These are phyloP conservation scores for Alternaria sp. DNA, from an alignment of 2,329 filamentous ascomycete genomes.

Conservation along the genomic window DNA sequence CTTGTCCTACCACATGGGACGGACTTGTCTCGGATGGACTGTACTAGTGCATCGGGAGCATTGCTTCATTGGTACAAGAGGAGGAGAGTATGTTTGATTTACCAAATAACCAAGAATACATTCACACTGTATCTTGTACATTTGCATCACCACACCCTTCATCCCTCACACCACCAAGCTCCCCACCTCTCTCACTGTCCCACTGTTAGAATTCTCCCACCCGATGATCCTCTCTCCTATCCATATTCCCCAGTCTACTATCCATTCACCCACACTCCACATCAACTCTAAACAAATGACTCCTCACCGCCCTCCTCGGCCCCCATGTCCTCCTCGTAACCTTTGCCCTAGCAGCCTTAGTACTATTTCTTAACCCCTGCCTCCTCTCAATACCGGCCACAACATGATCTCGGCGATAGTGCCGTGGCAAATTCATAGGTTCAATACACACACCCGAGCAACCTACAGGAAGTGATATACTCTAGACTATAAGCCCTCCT, in stretches of 20 bases:
- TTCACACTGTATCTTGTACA: not conserved
- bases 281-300: not conserved
- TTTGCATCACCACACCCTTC: not conserved
- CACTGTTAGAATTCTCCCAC: not conserved
- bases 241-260: not conserved
- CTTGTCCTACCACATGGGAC: too few species aligned
- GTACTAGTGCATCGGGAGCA: too few species aligned
- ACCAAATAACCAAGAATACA: not conserved
- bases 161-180: too few species aligned
- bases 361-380: not conserved
- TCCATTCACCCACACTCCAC: not conserved
- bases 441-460: conserved; percentile 6
- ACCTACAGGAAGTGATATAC: conserved; percentile 5
- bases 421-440: not conserved
- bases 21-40: too few species aligned
- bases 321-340: not conserved
- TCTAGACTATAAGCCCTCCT: not conserved
- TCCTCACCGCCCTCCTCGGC: not conserved
- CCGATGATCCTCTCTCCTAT: not conserved
- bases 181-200: not conserved
- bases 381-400: not conserved
- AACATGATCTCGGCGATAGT: not conserved
- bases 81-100: too few species aligned
- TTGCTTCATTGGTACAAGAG: too few species aligned
- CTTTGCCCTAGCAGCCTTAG: not conserved